These are phyloP conservation scores for Trametes cubensis DNA, from an alignment of 768 basidiomycete species.

Conservation along the genomic window DNA sequence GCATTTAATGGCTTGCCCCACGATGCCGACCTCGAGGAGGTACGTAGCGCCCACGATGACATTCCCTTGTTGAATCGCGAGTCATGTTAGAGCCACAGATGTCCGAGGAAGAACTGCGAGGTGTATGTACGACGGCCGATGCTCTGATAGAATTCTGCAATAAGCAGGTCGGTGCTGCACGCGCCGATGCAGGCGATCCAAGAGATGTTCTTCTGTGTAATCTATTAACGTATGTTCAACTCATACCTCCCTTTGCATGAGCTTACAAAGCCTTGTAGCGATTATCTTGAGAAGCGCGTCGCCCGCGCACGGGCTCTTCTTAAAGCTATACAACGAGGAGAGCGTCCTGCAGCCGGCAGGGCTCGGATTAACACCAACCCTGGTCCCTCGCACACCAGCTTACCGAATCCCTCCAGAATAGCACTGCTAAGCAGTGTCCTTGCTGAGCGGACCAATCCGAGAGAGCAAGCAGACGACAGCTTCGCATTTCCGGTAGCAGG, in stretches of 20 bases:
- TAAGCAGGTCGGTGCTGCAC: slow-evolving; percentile 19
- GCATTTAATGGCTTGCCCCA: neutral
- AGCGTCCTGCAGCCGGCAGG: slow-evolving; percentile 1
- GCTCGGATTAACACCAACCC: neutral
- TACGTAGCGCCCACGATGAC: slow-evolving; percentile 1
- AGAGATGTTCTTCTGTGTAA: slow-evolving; percentile 6
- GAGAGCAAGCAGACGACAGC: neutral
- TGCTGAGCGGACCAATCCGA: neutral
- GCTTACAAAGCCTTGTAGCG: slow-evolving; percentile 1
- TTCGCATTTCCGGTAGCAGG: too few relatives aligned
- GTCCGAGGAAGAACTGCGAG: slow-evolving; percentile 14
- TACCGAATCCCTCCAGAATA: neutral
- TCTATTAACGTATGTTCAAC: neutral
- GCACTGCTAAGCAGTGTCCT: neutral
- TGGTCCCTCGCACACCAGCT: neutral
- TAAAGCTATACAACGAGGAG: slow-evolving; percentile 9
- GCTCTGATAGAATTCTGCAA: slow-evolving; percentile 9
- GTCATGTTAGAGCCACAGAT: neutral
- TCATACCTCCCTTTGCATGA: too few relatives aligned
- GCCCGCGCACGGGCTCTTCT: slow-evolving; percentile 1
- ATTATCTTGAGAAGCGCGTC: slow-evolving; percentile 13
- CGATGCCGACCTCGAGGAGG: slow-evolving; percentile 15
- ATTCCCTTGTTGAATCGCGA: neutral
- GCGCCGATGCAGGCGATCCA: slow-evolving; percentile 9
- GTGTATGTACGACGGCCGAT: slow-evolving; percentile 1